A percentile compares a stretch with the other conserved stretches of the same genome.
Conservation (phyloP, 83 land plant species). For the Diphasiastrum complanatum region DNA sequence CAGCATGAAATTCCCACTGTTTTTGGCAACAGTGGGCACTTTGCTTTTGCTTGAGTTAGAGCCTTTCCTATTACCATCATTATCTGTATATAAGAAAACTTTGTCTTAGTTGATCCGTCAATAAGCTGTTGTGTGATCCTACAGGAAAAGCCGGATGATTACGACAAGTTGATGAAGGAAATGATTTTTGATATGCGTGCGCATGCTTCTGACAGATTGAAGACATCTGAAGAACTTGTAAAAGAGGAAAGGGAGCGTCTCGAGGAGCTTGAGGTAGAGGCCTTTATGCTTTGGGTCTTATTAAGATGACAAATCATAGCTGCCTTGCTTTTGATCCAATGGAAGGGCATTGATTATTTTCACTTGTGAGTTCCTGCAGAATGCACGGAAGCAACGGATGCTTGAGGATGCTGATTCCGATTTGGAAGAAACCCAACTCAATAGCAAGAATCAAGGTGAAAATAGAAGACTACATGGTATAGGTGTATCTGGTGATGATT, state of each 20-base stretch:
- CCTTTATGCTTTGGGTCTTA: background rate
- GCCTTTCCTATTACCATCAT: too few relatives aligned
- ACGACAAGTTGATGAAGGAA: constrained; percentile 65
- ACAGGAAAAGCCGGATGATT: constrained; percentile 73
- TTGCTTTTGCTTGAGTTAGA: too few relatives aligned
- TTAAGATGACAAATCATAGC: background rate
- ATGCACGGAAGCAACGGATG: constrained; percentile 80
- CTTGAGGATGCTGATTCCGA: constrained; percentile 46
- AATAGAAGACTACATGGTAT: constrained; percentile 10
- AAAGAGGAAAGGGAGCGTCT: constrained; percentile 77
- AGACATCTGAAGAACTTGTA: constrained; percentile 80
- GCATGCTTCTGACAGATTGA: constrained; percentile 76
- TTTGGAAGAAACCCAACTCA: constrained; percentile 47
- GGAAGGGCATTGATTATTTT: background rate
- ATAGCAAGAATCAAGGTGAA: constrained; percentile 21
- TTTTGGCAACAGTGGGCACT: too few relatives aligned
- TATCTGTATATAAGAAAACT: background rate
- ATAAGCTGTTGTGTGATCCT: background rate
- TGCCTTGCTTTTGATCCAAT: background rate
- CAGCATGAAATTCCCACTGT: too few relatives aligned
- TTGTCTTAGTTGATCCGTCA: too few relatives aligned
- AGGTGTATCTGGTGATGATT: constrained; percentile 79
- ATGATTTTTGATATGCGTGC: constrained; percentile 72
- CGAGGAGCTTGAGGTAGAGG: constrained; percentile 67
- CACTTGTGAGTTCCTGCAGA: constrained; percentile 36